Percentiles rank a stretch among this genome's conserved stretches.
Conservation (phyloP, 371 early-diverging fungal species). For the Dinochytrium kinnereticum region DNA sequence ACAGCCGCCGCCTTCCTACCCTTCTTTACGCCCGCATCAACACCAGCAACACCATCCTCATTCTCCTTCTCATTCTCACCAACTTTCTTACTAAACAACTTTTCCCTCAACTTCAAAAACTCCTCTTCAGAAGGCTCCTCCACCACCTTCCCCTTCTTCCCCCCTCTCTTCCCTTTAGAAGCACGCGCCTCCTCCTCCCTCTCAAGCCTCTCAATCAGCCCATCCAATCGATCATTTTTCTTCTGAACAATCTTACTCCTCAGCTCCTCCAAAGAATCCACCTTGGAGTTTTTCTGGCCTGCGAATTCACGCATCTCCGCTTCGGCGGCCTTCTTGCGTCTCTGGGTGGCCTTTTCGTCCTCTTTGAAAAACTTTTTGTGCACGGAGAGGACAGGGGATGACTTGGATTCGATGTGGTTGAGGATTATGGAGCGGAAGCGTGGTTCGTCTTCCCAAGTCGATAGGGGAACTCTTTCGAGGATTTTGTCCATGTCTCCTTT, state of each 20-base stretch:
- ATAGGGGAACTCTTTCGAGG: constrained; percentile 66
- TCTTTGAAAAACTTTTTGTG: constrained; percentile 62
- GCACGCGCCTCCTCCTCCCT: constrained; percentile 22
- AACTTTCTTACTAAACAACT: constrained; percentile 19
- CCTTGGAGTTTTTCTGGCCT: no score
- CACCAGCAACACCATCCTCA: not conserved
- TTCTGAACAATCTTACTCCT: constrained; percentile 1
- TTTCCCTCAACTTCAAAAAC: constrained; percentile 19
- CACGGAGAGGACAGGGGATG: constrained; percentile 53
- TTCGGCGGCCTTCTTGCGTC: constrained; percentile 50
- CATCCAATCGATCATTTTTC: constrained; percentile 21
- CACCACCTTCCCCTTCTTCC: constrained; percentile 9
- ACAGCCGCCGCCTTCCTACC: not conserved
- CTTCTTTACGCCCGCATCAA: not conserved
- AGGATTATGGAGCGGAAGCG: constrained; percentile 72
- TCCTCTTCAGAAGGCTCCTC: constrained; percentile 28
- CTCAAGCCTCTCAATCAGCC: constrained; percentile 33
- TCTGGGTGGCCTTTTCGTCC: constrained; percentile 54
- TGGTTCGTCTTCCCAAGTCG: constrained; percentile 68
- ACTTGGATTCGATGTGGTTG: constrained; percentile 64
- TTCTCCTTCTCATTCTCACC: not conserved
- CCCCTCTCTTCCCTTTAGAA: not conserved
- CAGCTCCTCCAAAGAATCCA: constrained; percentile 14
- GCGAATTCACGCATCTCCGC: constrained; percentile 29
- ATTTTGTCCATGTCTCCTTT: constrained; percentile 81